Percentiles rank a stretch among this genome's conserved stretches.
phyloP scores from a whole-genome alignment of 148 eudicot genomes.

The Rhododendron simsii region DNA sequence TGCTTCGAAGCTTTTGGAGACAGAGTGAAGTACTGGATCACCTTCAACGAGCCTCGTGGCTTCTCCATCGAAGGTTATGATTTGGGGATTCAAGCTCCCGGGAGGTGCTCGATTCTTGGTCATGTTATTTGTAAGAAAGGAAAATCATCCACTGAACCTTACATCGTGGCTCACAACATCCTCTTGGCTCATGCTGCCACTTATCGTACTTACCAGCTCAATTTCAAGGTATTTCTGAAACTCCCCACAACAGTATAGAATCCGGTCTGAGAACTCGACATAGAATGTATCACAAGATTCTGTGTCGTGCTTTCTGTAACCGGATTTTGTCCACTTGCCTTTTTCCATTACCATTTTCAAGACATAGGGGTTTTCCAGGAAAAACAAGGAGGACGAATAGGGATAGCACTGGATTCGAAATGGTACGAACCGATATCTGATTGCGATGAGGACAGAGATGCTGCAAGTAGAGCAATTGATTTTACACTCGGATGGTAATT shows the following conservation, averaged over 20 bases:
- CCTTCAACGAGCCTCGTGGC: slow-evolving; percentile 93
- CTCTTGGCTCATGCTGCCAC: slow-evolving; percentile 78
- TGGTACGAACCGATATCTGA: slow-evolving; percentile 86
- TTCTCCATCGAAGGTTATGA: slow-evolving; percentile 81
- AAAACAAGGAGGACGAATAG: slow-evolving; percentile 69
- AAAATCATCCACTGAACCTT: slow-evolving; percentile 76
- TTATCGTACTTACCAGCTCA: slow-evolving; percentile 54
- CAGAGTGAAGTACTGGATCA: slow-evolving; percentile 91
- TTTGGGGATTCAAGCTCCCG: slow-evolving; percentile 86
- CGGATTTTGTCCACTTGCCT: not conserved
- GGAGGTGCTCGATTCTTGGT: slow-evolving; percentile 80
- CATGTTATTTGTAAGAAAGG: slow-evolving; percentile 72
- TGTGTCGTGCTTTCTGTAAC: not conserved
- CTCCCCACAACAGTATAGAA: not conserved
- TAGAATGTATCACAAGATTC: not conserved
- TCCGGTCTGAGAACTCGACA: not conserved
- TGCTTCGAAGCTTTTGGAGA: slow-evolving; percentile 90
- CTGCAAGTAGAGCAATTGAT: slow-evolving; percentile 82
- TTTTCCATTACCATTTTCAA: not conserved
- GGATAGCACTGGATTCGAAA: slow-evolving; percentile 79
- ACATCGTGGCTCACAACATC: slow-evolving; percentile 82
- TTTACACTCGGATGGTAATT: slow-evolving; percentile 82
- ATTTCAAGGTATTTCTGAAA: slow-evolving; percentile 60
- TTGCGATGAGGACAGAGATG: slow-evolving; percentile 62
- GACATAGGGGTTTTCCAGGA: slow-evolving; percentile 30